Evolutionary conservation across 1,139 yeast species (phyloP).

Genomic region (Diutina mesorugosa): DNA sequence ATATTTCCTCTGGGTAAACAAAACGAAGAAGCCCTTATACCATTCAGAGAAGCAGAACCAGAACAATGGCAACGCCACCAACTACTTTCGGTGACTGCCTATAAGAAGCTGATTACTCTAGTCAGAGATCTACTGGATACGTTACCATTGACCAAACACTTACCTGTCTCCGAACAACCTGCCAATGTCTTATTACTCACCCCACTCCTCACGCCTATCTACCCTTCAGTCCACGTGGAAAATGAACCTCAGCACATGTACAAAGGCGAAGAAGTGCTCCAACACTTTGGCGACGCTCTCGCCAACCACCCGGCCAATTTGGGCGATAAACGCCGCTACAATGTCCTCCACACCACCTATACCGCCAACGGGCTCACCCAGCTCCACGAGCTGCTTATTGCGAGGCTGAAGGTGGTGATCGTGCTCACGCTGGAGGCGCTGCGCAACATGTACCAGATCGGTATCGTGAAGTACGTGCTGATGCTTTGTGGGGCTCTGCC

Average conservation of each 20-base stretch:
- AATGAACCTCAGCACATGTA: constrained; percentile 13
- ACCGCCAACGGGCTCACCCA: constrained; percentile 54
- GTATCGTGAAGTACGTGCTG: constrained; percentile 46
- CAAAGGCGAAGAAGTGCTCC: constrained; percentile 48
- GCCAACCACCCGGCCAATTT: constrained; percentile 20
- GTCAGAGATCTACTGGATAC: constrained; percentile 42
- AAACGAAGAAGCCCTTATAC: constrained; percentile 10
- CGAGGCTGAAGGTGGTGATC: constrained; percentile 41
- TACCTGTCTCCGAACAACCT: constrained; percentile 4
- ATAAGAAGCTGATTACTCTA: constrained; percentile 41
- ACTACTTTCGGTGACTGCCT: constrained; percentile 32
- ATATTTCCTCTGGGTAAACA: constrained; percentile 27
- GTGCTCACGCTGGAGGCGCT: constrained; percentile 52
- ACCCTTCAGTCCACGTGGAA: constrained; percentile 9
- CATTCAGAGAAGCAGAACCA: constrained; percentile 17
- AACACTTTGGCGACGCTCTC: constrained; percentile 30
- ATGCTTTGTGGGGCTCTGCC: constrained; percentile 42
- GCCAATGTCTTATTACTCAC: constrained; percentile 38
- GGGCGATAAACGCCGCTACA: constrained; percentile 18
- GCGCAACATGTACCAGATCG: constrained; percentile 54
- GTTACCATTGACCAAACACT: constrained; percentile 33
- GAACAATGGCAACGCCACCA: constrained; percentile 31
- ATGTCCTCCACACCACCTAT: constrained; percentile 47
- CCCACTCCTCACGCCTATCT: constrained; percentile 38
- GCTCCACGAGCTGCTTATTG: constrained; percentile 44